Evolutionary conservation across 2,329 filamentous ascomycete species (phyloP).

Genomic region (Apiospora aurea): DNA sequence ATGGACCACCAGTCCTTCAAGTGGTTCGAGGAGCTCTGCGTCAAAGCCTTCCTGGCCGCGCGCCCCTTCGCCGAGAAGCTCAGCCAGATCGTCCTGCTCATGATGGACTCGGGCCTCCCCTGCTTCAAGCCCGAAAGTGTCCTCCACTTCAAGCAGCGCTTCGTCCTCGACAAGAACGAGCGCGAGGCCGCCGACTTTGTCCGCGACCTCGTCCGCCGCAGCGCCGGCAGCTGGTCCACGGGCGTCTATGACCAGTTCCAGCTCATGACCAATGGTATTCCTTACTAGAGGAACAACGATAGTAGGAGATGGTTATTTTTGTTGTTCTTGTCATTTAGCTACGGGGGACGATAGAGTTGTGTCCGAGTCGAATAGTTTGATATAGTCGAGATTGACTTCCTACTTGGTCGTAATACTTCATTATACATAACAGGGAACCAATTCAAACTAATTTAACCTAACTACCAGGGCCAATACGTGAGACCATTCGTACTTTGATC

Average conservation of each 20-base stretch:
- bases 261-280: slow-evolving; percentile 94
- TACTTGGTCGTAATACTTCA: background rate
- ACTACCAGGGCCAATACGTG: background rate
- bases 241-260: slow-evolving; percentile 99
- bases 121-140: slow-evolving; percentile 98
- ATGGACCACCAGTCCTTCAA: slow-evolving; percentile 87
- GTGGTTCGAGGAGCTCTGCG: slow-evolving; percentile 94
- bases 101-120: slow-evolving; percentile 94
- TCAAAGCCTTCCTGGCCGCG: slow-evolving; percentile 92
- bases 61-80: slow-evolving; percentile 89
- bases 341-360: background rate
- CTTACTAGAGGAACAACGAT: slow-evolving; percentile 65
- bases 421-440: background rate
- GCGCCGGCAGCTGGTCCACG: slow-evolving; percentile 88
- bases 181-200: slow-evolving; percentile 95
- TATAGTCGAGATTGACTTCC: background rate
- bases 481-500: no score
- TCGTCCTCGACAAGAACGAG: slow-evolving; percentile 91
- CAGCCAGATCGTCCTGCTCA: slow-evolving; percentile 86
- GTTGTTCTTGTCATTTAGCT: background rate
- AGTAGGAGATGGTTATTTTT: background rate
- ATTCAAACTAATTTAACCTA: background rate
- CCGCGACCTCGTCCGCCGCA: slow-evolving; percentile 86
- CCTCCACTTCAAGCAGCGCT: slow-evolving; percentile 88
- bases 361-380: background rate